A percentile compares a stretch with the other conserved stretches of the same genome.
Evolutionary conservation across 768 basidiomycete species (phyloP).

Genomic region (Rhodotorula sphaerocarpa): DNA sequence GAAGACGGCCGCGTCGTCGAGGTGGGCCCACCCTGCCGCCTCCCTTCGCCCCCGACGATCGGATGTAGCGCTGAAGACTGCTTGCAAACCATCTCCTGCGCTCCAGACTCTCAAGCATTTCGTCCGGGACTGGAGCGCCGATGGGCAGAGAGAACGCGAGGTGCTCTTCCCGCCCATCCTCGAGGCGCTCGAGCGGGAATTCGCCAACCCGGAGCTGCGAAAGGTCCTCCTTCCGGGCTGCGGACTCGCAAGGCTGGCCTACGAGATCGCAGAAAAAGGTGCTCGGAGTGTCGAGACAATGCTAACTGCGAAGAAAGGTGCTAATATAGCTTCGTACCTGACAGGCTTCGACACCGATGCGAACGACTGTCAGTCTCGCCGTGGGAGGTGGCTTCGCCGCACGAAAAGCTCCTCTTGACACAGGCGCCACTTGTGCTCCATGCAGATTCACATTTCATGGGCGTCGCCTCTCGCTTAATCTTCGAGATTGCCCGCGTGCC

Average conservation of each 20-base stretch:
- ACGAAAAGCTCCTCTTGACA: too few species aligned
- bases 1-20: constrained; percentile 24
- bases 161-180: constrained; percentile 56
- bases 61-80: too few species aligned
- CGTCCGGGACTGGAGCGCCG: constrained; percentile 61
- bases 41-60: too few species aligned
- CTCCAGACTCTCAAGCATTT: constrained; percentile 64
- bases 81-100: too few species aligned
- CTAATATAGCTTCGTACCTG: too few species aligned
- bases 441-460: constrained; percentile 58
- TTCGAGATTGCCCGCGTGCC: constrained; percentile 47
- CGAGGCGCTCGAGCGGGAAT: constrained; percentile 45
- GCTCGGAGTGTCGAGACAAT: constrained; percentile 33
- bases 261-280: constrained; percentile 58
- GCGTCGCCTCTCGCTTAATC: constrained; percentile 54
- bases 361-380: neutral
- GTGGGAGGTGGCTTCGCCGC: too few species aligned
- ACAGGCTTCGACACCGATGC: constrained; percentile 13
- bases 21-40: constrained; percentile 6
- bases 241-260: constrained; percentile 59
- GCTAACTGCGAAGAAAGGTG: too few species aligned
- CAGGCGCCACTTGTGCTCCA: neutral
- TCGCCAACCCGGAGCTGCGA: constrained; percentile 41
- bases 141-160: constrained; percentile 53
- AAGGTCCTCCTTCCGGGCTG: constrained; percentile 58